Base-by-base conservation (phyloP, 2,329 filamentous ascomycete species). In the Teratosphaeria gauchensis region DNA sequence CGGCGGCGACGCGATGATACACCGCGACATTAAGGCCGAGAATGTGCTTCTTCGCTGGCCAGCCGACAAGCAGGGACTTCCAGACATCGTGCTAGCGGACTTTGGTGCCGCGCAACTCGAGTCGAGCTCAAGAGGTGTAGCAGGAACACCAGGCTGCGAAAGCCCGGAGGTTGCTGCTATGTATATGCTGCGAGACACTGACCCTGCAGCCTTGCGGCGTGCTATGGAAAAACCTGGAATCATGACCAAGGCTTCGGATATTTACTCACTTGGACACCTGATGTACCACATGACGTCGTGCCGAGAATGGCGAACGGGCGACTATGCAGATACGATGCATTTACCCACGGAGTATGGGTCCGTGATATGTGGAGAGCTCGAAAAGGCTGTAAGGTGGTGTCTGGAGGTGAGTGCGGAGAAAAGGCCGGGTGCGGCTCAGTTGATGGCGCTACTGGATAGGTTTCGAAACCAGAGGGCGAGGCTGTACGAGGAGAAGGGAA, bases 51-150 rank as follows among this genome's bases (percentile, higher is more conserved):
- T 69, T 11, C 53, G 58, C 12, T 64, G 63, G 63, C 38, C 53
- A 2, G 19, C 21, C 12, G 46, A 51, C 16, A 19, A 53, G 38
- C 57, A 54, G 16, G 62, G 61, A 6, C 28, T 68, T 1, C 67
- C 67, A 0, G 56, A 63, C n/a, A 38, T 67, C n/a, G 56, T 67
- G 9, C 61, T 69, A 9, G 64, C 58, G 7, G 66, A 69, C 56
- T 66, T 67, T 32, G 67, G 65, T 16, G 42, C 60, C n/a, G 52
- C 61, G 0, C 33, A 54, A 1, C 46, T 61, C 16, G 59, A 53
- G 8, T 19, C 38, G 2, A 31, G 57, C 7, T 58, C 46, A 33
- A 4, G 11, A 1, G 63, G 64, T 2, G 35, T 59, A 28, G 6
- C 31, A 9, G 65, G 65, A 1, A 68, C 65, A 0, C n/a, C 35